Evolutionary conservation across 2,329 filamentous ascomycete species (phyloP).

Genomic region (Aspergillus sp.): DNA sequence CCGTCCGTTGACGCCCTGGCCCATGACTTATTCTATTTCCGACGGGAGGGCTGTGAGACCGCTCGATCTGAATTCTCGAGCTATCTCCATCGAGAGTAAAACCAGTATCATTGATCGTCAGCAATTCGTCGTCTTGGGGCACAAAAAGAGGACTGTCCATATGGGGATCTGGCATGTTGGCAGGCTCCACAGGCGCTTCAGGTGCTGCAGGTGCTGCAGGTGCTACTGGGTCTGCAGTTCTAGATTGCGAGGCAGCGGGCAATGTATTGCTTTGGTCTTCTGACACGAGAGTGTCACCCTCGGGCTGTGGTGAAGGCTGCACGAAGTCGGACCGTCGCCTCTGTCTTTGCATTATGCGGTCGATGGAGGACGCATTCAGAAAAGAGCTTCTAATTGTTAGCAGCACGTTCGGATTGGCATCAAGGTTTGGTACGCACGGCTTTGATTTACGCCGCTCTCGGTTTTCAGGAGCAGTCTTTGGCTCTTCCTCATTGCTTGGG

Average conservation of each 20-base stretch:
- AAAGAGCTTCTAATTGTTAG: slow-evolving; percentile 12
- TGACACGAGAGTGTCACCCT: slow-evolving; percentile 1
- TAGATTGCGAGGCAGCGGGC: slow-evolving; percentile 2
- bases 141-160: slow-evolving; percentile 11
- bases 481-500: neutral
- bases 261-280: slow-evolving; percentile 5
- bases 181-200: neutral
- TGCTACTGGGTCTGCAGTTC: neutral
- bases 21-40: neutral
- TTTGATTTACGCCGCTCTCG: slow-evolving; percentile 16
- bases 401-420: neutral
- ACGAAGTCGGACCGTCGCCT: slow-evolving; percentile 14
- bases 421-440: slow-evolving; percentile 10
- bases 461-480: neutral
- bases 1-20: neutral
- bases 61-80: neutral
- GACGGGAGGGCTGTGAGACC: slow-evolving; percentile 18
- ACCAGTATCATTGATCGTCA: slow-evolving; percentile 14
- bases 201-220: neutral
- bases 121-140: slow-evolving; percentile 12
- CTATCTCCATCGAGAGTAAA: slow-evolving; percentile 8
- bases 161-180: slow-evolving; percentile 10
- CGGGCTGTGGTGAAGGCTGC: neutral
- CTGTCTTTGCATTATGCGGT: slow-evolving; percentile 14
- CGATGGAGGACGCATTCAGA: slow-evolving; percentile 11